Base-by-base conservation (phyloP, 129 eudicot genomes). In the Artemisia annua region DNA sequence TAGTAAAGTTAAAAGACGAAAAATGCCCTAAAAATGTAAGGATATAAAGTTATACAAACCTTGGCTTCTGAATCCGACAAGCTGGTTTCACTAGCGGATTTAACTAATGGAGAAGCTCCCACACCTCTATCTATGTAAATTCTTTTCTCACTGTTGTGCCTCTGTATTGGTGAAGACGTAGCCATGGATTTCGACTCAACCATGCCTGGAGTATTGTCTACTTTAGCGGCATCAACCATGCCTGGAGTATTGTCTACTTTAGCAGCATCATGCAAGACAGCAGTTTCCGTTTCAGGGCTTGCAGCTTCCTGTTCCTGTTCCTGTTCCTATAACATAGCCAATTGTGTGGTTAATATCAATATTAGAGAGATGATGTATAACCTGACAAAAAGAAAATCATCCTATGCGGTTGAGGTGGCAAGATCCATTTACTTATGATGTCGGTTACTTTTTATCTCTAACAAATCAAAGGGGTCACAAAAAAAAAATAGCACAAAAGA, bases 81-180 rank as follows among this genome's bases (percentile, higher is more conserved):
- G 67, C 78, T 57, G 53, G 79, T 52, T 67, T 87, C 71, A 88
- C 99, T 86, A 26, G 86, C 77, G 7, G 96, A 86, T 85, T 85
- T 95, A 15, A 77, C 86, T 73, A 95, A 82, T 74, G 88, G 85
- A 50, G 93, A 87, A 78, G 99, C 91, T 75, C 99, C 99, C 39
- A 95, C 99, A 64, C 97, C 97, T 83, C 97, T 84, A 80, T 94
- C 97, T 68, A 90, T 94, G 79, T 86, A 84, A 76, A 86, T 80
- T 62, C 97, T 91, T 74, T 81, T 88, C 53, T 88, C 86, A 65
- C 89, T 66, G 66, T 94, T 89, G 82, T 87, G 96, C 73, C 83
- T 84, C 55, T 84, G 89, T 58, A 85, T 12, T 55, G 87, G 69
- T 59, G 86, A 78, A 72, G 82, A 80, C 11, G 93, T 83, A 24